Percentiles rank a stretch among this genome's conserved stretches.
These are phyloP conservation scores for Ustilago vetiveriae DNA, from an alignment of 1,284 basidiomycete species.

Conservation along the genomic window DNA sequence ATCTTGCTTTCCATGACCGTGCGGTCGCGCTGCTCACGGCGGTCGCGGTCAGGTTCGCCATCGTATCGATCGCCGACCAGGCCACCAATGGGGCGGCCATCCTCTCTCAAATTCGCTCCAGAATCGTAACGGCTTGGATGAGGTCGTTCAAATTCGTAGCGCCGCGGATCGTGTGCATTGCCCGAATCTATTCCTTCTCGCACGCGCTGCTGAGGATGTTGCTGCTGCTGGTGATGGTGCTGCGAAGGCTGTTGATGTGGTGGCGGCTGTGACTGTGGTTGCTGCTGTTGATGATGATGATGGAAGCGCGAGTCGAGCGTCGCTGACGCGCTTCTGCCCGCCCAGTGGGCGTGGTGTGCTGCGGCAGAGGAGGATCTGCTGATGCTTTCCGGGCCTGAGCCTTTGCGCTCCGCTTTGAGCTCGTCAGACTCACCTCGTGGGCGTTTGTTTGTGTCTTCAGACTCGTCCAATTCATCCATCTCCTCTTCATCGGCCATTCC, in stretches of 20 bases:
- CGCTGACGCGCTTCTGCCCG: constrained; percentile 26
- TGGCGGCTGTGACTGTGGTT: not conserved
- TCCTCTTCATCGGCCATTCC: constrained; percentile 32
- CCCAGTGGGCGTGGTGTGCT: constrained; percentile 32
- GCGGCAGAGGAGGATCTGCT: constrained; percentile 27
- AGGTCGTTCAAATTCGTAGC: constrained; percentile 23
- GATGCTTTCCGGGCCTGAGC: constrained; percentile 18
- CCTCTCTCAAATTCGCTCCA: constrained; percentile 15
- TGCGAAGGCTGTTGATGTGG: constrained; percentile 8
- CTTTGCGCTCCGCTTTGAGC: constrained; percentile 26
- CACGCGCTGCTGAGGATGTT: constrained; percentile 13
- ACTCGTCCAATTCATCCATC: constrained; percentile 40
- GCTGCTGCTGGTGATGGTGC: not conserved
- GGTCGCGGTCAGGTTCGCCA: constrained; percentile 21
- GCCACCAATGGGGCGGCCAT: constrained; percentile 27
- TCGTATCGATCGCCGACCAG: constrained; percentile 27
- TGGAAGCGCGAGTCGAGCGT: constrained; percentile 26
- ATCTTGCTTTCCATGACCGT: constrained; percentile 16
- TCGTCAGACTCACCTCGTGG: constrained; percentile 23
- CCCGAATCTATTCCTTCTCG: constrained; percentile 14
- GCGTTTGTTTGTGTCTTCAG: constrained; percentile 18
- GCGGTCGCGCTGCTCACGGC: constrained; percentile 23
- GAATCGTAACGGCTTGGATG: constrained; percentile 20
- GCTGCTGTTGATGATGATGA: constrained; percentile 6
- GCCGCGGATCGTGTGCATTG: constrained; percentile 6